Base-by-base conservation (phyloP, 768 basidiomycete genomes). In the Hygrophoropsis aurantiaca region DNA sequence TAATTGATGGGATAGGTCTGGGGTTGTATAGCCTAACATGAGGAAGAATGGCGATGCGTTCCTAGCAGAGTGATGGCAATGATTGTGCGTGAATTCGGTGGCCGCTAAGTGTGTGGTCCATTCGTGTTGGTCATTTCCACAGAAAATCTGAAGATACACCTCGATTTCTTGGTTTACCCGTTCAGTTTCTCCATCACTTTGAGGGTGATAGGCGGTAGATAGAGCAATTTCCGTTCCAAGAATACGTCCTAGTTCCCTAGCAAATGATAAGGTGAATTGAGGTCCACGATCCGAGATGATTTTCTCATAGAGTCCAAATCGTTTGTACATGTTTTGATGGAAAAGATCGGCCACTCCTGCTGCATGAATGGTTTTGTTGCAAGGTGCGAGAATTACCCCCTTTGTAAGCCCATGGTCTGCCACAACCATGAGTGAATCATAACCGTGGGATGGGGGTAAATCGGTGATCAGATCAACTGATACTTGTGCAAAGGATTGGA, bases 191-290 rank as follows among this genome's bases (percentile, higher is more conserved):
- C 67, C 63, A 43, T 77, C 68, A 3, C 71, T 68, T 53, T 77
- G 64, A 0, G 73, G 75, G 39, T 78, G 77, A 49, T 71, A 78
- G 0, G 71, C 69, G 0, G 72, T 74, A 3, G 66, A 71, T 3
- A 58, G 58, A 23, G 46, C 11, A 7, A 43, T 24, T 5, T 61
- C 25, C 16, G 58, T 54, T 4, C 39, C 18, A 3, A 46, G 4
- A 18, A 40, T 11, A 21, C 38, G 11, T 15, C 32, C 47, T 2
- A 67, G 50, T 21, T 57, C 43, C 1, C 25, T 42, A 66, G 68
- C 69, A 42, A 65, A 67, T 3, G 23, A 9, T 44, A 53, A 42
- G 44, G 58, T 62, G 42, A 64, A 67, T n/a, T 60, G 51, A 1
- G 55, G 42, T n/a, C 58, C 56, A 15, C 60, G 42, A 19, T 66